Evolutionary conservation across 1,284 basidiomycete genomes (phyloP).

Genomic region (Moesziomyces aphidis): DNA sequence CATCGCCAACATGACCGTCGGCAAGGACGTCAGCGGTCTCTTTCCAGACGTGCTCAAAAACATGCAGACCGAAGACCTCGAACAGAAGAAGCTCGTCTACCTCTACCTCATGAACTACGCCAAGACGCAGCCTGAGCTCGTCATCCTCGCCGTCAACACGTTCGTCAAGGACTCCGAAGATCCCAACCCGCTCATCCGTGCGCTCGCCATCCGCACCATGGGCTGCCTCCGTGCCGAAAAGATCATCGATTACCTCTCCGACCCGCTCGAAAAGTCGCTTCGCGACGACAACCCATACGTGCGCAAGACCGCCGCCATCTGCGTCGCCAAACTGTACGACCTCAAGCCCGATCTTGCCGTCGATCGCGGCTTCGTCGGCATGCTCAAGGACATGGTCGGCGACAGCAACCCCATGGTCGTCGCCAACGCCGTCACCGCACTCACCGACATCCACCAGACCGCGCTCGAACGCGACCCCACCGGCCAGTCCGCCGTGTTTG

Average conservation of each 20-base stretch:
- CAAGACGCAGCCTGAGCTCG: constrained; percentile 95
- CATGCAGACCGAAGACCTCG: constrained; percentile 92
- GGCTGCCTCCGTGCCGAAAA: constrained; percentile 95
- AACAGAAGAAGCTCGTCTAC: constrained; percentile 97
- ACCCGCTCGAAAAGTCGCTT: constrained; percentile 89
- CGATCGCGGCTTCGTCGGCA: constrained; percentile 92
- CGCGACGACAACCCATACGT: constrained; percentile 92
- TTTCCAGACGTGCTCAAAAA: constrained; percentile 97
- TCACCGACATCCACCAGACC: constrained; percentile 88
- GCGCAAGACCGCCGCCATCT: constrained; percentile 89
- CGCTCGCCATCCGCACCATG: constrained; percentile 97
- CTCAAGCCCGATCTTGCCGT: constrained; percentile 93
- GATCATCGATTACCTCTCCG: constrained; percentile 97
- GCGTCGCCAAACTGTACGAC: constrained; percentile 95
- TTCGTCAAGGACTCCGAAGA: constrained; percentile 96
- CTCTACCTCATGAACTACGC: constrained; percentile 99
- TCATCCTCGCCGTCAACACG: constrained; percentile 98
- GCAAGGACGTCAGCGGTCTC: constrained; percentile 93
- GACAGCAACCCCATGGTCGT: constrained; percentile 99
- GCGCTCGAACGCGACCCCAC: constrained; percentile 49
- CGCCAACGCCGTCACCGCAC: constrained; percentile 90
- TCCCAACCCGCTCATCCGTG: constrained; percentile 93
- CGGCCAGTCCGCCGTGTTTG: constrained; percentile 75
- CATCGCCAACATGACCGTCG: constrained; percentile 90
- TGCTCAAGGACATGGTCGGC: constrained; percentile 84